Percentiles rank a stretch among this genome's conserved stretches.
phyloP scores from a whole-genome alignment of 73 alveolate genomes.

The Paramecium octaurelia region DNA sequence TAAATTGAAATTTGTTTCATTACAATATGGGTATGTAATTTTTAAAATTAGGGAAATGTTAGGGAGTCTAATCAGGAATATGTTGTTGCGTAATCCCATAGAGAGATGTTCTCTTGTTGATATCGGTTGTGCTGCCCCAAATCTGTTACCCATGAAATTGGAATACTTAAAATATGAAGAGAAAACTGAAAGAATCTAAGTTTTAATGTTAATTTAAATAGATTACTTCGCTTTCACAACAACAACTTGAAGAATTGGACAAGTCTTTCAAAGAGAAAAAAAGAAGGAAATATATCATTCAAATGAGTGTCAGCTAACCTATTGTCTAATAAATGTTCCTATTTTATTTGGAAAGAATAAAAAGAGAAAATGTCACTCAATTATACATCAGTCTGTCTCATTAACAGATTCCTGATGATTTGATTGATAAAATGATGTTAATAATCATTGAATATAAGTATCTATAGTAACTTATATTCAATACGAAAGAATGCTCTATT shows the following conservation, averaged over 20 bases:
- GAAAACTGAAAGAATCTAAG: background rate
- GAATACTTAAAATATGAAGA: background rate
- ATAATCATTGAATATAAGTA: background rate
- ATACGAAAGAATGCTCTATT: background rate
- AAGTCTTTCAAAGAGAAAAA: background rate
- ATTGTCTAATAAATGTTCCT: background rate
- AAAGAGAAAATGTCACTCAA: background rate
- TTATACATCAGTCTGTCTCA: background rate
- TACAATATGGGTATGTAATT: background rate
- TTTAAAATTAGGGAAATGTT: slow-evolving; percentile 20
- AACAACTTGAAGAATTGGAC: background rate
- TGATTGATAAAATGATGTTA: background rate
- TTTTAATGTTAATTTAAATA: background rate
- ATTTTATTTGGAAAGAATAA: background rate
- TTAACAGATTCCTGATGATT: background rate
- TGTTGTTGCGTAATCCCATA: background rate
- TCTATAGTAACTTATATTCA: background rate
- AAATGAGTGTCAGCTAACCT: background rate
- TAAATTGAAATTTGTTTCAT: background rate
- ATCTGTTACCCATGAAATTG: background rate
- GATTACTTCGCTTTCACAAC: background rate
- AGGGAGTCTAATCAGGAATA: background rate
- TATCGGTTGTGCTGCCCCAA: background rate
- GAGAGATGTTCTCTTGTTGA: background rate
- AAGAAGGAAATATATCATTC: background rate